These are phyloP conservation scores for Aureobasidium sp. DNA, from an alignment of 2,329 filamentous ascomycete genomes.

Conservation along the genomic window DNA sequence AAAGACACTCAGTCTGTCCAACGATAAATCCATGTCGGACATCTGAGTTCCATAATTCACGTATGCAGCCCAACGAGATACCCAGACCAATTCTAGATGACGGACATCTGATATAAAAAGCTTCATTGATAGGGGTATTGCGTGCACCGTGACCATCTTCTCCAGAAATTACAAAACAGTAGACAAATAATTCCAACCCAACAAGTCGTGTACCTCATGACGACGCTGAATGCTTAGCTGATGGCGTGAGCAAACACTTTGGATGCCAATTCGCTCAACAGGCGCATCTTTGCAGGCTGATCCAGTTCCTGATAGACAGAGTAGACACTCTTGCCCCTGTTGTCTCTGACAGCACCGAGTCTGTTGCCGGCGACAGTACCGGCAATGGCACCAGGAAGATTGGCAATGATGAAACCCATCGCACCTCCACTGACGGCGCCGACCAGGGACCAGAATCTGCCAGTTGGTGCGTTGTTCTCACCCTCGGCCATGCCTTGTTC, in stretches of 20 bases:
- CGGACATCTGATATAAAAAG: background rate
- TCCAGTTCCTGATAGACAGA: constrained; percentile 84
- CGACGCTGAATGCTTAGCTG: constrained; percentile 31
- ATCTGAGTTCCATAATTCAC: background rate
- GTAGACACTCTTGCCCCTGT: constrained; percentile 91
- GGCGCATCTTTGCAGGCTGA: constrained; percentile 68
- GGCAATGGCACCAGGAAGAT: constrained; percentile 80
- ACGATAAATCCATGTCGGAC: constrained; percentile 21
- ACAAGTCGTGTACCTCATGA: background rate
- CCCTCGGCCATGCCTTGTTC: constrained; percentile 63
- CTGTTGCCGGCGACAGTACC: constrained; percentile 89
- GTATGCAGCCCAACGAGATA: constrained; percentile 12
- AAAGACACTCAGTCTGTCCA: constrained; percentile 38
- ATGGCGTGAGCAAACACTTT: constrained; percentile 81
- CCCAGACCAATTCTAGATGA: background rate
- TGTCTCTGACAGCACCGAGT: constrained; percentile 81
- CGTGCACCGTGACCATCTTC: constrained; percentile 10
- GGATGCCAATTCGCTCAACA: constrained; percentile 76
- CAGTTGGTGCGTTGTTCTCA: constrained; percentile 52
- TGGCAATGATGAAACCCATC: constrained; percentile 90
- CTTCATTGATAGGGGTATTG: constrained; percentile 11
- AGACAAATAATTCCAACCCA: background rate
- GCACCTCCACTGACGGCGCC: constrained; percentile 82
- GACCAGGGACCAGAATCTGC: constrained; percentile 78
- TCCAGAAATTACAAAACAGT: background rate